Conservation (phyloP, 2,329 filamentous ascomycete species). For the Exophiala sp. region DNA sequence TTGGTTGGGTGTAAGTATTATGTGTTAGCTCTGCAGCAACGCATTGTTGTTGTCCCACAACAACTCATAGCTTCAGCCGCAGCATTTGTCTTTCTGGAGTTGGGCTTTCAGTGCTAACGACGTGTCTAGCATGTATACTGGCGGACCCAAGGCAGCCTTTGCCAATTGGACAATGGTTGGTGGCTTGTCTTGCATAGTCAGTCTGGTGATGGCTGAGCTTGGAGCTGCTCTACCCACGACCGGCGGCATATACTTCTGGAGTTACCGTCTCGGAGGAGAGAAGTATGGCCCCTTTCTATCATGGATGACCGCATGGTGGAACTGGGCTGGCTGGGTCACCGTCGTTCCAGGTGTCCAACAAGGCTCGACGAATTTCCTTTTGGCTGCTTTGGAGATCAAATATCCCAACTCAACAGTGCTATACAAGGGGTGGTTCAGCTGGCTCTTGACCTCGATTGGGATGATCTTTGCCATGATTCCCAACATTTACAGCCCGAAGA, state of each 20-base stretch:
- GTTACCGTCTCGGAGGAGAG: slow-evolving; percentile 37
- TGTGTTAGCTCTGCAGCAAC: too few species aligned
- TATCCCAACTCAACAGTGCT: slow-evolving; percentile 36
- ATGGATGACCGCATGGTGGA: slow-evolving; percentile 45
- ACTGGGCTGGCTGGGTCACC: slow-evolving; percentile 37
- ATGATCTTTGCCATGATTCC: slow-evolving; percentile 38
- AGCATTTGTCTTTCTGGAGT: too few species aligned
- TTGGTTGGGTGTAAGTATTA: slow-evolving; percentile 31
- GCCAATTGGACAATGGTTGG: slow-evolving; percentile 41
- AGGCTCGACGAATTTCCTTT: slow-evolving; percentile 40
- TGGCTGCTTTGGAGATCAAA: slow-evolving; percentile 39
- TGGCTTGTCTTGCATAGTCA: slow-evolving; percentile 36
- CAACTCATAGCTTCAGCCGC: too few species aligned
- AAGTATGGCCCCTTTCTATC: slow-evolving; percentile 38
- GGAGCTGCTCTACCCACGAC: slow-evolving; percentile 38
- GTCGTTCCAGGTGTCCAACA: slow-evolving; percentile 42
- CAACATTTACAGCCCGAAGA: slow-evolving; percentile 35
- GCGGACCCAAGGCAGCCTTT: slow-evolving; percentile 38
- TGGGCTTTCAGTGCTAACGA: too few species aligned
- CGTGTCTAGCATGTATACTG: slow-evolving; percentile 34
- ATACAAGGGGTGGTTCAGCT: slow-evolving; percentile 37
- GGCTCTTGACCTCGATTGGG: slow-evolving; percentile 37
- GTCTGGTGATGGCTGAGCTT: slow-evolving; percentile 39
- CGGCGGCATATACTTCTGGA: slow-evolving; percentile 41
- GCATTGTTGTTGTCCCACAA: too few species aligned